Conservation (phyloP, 2,329 filamentous ascomycete genomes). For the Venturiaceae sp. region DNA sequence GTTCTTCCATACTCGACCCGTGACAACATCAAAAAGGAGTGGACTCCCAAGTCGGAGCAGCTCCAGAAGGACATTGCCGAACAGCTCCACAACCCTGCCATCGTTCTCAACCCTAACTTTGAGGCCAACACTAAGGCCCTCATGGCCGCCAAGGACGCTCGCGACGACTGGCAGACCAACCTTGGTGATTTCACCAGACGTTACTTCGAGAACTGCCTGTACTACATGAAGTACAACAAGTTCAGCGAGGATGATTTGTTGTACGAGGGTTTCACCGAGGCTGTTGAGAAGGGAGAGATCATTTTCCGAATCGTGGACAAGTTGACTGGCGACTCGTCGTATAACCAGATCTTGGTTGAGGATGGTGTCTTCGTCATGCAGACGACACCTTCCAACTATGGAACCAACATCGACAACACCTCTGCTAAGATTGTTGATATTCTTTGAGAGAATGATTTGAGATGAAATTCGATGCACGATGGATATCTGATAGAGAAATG, state of each 20-base stretch:
- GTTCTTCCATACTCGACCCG: slow-evolving; percentile 35
- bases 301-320: slow-evolving; percentile 39
- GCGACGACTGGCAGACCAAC: slow-evolving; percentile 33
- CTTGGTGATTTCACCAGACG: slow-evolving; percentile 30
- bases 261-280: slow-evolving; percentile 24
- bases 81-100: slow-evolving; percentile 19
- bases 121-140: slow-evolving; percentile 30
- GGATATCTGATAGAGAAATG: no score
- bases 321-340: slow-evolving; percentile 26
- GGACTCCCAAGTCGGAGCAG: slow-evolving; percentile 33
- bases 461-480: no score
- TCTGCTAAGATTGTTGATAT: slow-evolving; percentile 6
- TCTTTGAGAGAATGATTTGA: no score
- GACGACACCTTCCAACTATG: slow-evolving; percentile 6
- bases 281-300: slow-evolving; percentile 32
- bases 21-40: slow-evolving; percentile 32
- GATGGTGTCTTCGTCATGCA: slow-evolving; percentile 22
- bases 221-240: slow-evolving; percentile 26
- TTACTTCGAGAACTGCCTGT: slow-evolving; percentile 38
- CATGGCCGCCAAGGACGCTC: slow-evolving; percentile 19
- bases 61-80: slow-evolving; percentile 27
- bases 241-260: slow-evolving; percentile 24
- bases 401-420: slow-evolving; percentile 6
- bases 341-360: slow-evolving; percentile 29
- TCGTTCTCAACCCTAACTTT: slow-evolving; percentile 32